Conservation (phyloP, 129 eudicot genomes). For the Gnaphalium uliginosum region DNA sequence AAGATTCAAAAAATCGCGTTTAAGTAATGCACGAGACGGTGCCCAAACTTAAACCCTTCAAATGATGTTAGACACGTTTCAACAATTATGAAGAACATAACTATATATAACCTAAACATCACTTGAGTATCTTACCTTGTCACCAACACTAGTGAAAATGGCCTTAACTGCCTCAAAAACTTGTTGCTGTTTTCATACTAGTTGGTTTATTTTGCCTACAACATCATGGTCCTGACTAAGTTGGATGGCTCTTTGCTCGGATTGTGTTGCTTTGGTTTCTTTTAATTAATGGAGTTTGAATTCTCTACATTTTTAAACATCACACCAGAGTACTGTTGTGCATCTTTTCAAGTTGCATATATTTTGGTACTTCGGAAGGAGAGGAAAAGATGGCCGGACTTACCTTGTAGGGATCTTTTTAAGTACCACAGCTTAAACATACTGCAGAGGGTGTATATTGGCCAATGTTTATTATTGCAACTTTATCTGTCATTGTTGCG, state of each 20-base stretch:
- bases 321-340: slow-evolving; percentile 53
- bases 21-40: too few species aligned
- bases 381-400: slow-evolving; percentile 60
- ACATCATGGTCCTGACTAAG: slow-evolving; percentile 79
- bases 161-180: slow-evolving; percentile 92
- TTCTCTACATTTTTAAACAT: slow-evolving; percentile 56
- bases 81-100: too few species aligned
- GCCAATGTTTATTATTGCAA: slow-evolving; percentile 76
- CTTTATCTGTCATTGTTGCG: slow-evolving; percentile 78
- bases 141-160: slow-evolving; percentile 47
- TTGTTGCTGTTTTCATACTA: slow-evolving; percentile 72
- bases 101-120: too few species aligned
- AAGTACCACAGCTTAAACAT: slow-evolving; percentile 58
- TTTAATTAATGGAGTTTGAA: slow-evolving; percentile 69
- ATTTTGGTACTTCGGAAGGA: slow-evolving; percentile 58
- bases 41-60: too few species aligned
- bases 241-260: slow-evolving; percentile 85
- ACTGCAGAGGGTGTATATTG: slow-evolving; percentile 78
- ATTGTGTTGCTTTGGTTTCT: slow-evolving; percentile 76
- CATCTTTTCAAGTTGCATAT: slow-evolving; percentile 69
- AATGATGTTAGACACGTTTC: too few species aligned
- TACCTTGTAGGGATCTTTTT: slow-evolving; percentile 81
- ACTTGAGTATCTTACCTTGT: slow-evolving; percentile 51
- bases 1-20: too few species aligned
- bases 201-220: slow-evolving; percentile 71